Conservation (phyloP, 148 eudicot genomes). For the Nepenthes gracilis region DNA sequence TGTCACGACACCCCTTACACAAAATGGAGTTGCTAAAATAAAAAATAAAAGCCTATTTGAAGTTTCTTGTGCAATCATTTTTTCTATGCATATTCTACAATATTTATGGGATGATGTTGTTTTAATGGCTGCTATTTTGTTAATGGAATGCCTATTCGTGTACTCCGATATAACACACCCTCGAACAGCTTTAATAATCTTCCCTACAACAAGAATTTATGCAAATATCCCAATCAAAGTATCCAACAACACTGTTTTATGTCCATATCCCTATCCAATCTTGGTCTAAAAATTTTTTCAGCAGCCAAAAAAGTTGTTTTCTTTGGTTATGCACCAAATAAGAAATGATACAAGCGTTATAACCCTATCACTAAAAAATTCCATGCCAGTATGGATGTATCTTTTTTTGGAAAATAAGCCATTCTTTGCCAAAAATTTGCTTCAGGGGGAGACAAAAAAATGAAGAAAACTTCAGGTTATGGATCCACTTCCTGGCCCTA, state of each 20-base stretch:
- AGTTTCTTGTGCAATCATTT: not conserved
- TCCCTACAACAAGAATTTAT: not conserved
- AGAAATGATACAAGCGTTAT: not conserved
- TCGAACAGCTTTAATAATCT: not conserved
- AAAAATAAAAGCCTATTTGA: not conserved
- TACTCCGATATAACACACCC: not conserved
- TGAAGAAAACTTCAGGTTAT: too few species aligned
- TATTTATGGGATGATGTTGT: not conserved
- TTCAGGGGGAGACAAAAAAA: too few species aligned
- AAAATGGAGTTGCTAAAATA: not conserved
- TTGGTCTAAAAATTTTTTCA: not conserved
- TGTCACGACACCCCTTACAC: slow-evolving; percentile 2
- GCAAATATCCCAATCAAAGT: not conserved
- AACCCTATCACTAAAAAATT: not conserved
- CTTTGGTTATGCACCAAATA: not conserved
- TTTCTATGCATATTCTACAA: not conserved
- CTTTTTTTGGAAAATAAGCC: too few species aligned
- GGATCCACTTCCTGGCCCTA: too few species aligned
- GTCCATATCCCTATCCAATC: not conserved
- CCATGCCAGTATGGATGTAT: too few species aligned
- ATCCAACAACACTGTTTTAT: not conserved
- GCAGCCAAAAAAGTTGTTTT: not conserved
- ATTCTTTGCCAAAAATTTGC: too few species aligned
- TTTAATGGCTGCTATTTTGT: not conserved
- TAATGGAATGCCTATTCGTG: not conserved